Evolutionary conservation across 768 basidiomycete species (phyloP).

Genomic region (Xerocomellus chrysenteron): DNA sequence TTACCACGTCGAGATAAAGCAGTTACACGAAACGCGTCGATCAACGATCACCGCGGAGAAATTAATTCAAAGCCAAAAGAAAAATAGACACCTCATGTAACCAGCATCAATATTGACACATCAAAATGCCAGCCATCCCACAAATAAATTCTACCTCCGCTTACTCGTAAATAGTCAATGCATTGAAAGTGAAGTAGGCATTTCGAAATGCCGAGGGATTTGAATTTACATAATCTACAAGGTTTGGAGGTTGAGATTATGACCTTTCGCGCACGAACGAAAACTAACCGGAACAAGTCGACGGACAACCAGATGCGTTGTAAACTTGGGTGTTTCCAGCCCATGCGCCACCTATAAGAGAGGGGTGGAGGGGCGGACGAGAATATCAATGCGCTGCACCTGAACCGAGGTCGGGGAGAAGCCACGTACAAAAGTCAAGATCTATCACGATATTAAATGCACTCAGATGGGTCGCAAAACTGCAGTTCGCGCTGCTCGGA

Average conservation of each 20-base stretch:
- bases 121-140: background rate
- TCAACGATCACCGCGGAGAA: background rate
- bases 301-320: constrained; percentile 23
- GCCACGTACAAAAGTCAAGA: constrained; percentile 28
- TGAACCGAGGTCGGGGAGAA: background rate
- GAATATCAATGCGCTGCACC: background rate
- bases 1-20: background rate
- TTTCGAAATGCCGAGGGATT: constrained; percentile 39
- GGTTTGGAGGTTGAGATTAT: background rate
- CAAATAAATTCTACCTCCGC: background rate
- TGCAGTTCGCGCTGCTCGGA: constrained; percentile 52
- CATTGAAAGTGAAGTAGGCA: constrained; percentile 43
- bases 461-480: constrained; percentile 53
- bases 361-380: background rate
- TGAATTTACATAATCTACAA: constrained; percentile 34
- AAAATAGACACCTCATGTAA: background rate
- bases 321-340: constrained; percentile 24
- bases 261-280: background rate
- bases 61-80: background rate
- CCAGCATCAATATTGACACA: background rate
- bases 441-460: constrained; percentile 67
- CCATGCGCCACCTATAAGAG: constrained; percentile 26
- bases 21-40: background rate
- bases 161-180: constrained; percentile 37
- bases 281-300: constrained; percentile 27